phyloP scores from a whole-genome alignment of 768 basidiomycete genomes.

The Lactarius quietus region DNA sequence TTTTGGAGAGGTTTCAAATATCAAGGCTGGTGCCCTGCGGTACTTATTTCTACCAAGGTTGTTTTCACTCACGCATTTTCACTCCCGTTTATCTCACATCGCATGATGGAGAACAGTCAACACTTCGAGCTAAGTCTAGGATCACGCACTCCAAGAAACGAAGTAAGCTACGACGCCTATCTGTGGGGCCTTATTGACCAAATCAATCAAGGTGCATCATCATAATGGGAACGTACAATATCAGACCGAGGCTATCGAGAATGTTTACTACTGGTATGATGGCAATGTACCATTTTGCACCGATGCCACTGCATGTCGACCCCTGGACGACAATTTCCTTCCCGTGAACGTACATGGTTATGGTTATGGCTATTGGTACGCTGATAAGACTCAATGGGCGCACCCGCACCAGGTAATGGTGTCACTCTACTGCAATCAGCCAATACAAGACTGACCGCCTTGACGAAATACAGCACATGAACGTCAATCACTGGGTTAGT shows the following conservation, averaged over 20 bases:
- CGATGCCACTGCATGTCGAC: constrained; percentile 12
- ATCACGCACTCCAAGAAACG: constrained; percentile 5
- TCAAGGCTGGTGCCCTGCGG: neutral
- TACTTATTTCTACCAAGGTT: constrained; percentile 3
- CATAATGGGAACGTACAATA: constrained; percentile 3
- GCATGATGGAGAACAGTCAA: constrained; percentile 9
- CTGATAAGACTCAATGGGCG: constrained; percentile 3
- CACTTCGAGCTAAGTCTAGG: neutral
- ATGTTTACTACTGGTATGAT: constrained; percentile 23
- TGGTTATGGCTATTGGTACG: neutral
- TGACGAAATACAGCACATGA: constrained; percentile 6
- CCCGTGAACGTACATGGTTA: constrained; percentile 5
- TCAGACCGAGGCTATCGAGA: constrained; percentile 15
- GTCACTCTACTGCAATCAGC: neutral
- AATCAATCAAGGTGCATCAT: constrained; percentile 16
- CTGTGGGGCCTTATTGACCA: constrained; percentile 16
- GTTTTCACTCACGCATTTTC: neutral
- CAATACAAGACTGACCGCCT: neutral
- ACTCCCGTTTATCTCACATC: neutral
- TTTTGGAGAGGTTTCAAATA: constrained; percentile 21
- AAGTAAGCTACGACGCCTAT: constrained; percentile 11
- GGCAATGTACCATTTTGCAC: constrained; percentile 19
- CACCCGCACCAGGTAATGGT: constrained; percentile 7
- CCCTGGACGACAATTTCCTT: constrained; percentile 13
- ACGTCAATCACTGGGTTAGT: neutral